A percentile compares a stretch with the other conserved stretches of the same genome.
Conservation (phyloP, 1,284 basidiomycete species). For the Ceratorhiza oryzae-sativae region DNA sequence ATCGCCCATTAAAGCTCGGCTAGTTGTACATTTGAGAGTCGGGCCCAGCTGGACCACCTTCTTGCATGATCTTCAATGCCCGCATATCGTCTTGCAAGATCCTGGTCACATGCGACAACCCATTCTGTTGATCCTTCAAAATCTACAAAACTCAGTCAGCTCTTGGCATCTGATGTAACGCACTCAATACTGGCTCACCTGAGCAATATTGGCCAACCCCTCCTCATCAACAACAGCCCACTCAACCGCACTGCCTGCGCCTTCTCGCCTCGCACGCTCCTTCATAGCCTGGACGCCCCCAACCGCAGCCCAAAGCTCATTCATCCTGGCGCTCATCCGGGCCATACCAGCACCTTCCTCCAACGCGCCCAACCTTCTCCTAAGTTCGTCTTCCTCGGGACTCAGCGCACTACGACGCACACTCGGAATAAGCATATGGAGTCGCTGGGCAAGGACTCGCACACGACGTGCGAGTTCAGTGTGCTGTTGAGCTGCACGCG, state of each 20-base stretch:
- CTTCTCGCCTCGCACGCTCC: conserved; percentile 59
- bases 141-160: conserved; percentile 58
- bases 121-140: conserved; percentile 78
- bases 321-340: conserved; percentile 74
- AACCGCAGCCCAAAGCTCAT: conserved; percentile 85
- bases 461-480: conserved; percentile 78
- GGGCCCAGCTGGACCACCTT: conserved; percentile 34
- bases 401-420: conserved; percentile 78
- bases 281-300: conserved; percentile 75
- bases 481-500: conserved; percentile 70
- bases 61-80: conserved; percentile 72
- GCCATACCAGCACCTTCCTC: conserved; percentile 72
- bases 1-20: neutral
- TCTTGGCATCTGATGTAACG: neutral
- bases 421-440: conserved; percentile 80
- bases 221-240: conserved; percentile 90
- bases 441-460: conserved; percentile 73
- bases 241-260: conserved; percentile 50
- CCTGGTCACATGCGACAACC: conserved; percentile 78
- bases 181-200: conserved; percentile 57
- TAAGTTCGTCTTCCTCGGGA: conserved; percentile 81
- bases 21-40: neutral
- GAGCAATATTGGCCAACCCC: conserved; percentile 75
- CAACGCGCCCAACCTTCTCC: conserved; percentile 73
- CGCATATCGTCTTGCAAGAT: conserved; percentile 71